These are phyloP conservation scores for Fusarium sacchari DNA, from an alignment of 2,329 filamentous ascomycete genomes.

Conservation along the genomic window DNA sequence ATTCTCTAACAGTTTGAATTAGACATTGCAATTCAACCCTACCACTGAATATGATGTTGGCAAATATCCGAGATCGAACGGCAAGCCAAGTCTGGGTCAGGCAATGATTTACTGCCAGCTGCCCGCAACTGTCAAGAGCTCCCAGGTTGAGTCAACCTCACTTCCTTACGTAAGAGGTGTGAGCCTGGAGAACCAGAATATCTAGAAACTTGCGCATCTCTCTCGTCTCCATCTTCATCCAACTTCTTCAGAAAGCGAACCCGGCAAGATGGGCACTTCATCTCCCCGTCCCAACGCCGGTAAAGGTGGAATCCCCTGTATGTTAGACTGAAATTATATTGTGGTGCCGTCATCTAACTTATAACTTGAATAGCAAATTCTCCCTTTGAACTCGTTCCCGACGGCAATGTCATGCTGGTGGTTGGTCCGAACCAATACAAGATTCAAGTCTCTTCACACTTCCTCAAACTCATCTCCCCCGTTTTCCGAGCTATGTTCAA, in stretches of 20 bases:
- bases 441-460: not conserved
- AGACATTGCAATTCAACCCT: not conserved
- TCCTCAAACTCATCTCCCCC: not conserved
- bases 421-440: not conserved
- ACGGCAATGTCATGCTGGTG: not conserved
- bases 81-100: not conserved
- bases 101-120: not conserved
- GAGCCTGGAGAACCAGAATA: too few species aligned
- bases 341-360: too few species aligned
- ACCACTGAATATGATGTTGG: not conserved
- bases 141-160: not conserved
- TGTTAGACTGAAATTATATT: too few species aligned
- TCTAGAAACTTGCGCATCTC: not conserved
- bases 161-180: not conserved
- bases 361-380: too few species aligned
- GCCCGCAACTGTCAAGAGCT: not conserved
- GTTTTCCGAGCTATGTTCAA: not conserved
- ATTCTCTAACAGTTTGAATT: rapidly evolving
- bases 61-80: not conserved
- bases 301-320: rapidly evolving
- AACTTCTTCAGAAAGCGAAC: not conserved
- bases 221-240: not conserved
- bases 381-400: too few species aligned
- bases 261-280: not conserved
- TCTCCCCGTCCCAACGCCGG: not conserved